Base-by-base conservation (phyloP, 2,329 filamentous ascomycete species). In the Sclerotinia sclerotiorum region DNA sequence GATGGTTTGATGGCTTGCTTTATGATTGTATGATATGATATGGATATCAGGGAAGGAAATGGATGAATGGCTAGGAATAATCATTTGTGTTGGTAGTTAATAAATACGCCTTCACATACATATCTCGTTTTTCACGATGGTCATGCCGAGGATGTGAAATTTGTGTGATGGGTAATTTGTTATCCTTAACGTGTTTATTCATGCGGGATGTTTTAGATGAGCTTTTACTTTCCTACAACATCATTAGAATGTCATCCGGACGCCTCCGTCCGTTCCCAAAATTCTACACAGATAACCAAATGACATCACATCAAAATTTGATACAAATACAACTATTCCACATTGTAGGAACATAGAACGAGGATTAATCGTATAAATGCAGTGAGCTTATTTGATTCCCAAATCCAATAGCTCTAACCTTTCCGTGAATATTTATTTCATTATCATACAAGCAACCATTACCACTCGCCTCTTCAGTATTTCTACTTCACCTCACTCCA, bases 401-500 rank as follows among this genome's bases (percentile, higher is more conserved):
- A 42, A 54, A 54, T 19, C 52, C 52, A 4, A 54, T 7, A 15
- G 15, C 19, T 17, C 27, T 13, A n/a, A 10, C 19, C 3, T 55
- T 35, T 2, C 19, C 19, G 8, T 13, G 7, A 55, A 35, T 21
- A 35, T 35, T 35, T 55, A 35, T 55, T n/a, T 35, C 19, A 54
- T 10, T n/a, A 35, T 49, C 21, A 49, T 49, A 62, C 58, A 62
- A n/a, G 44, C 58, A 62, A 32, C 29, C 58, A 62, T 62, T 49
- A 62, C 44, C 21, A n/a, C 15, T 21, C 46, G 0, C 7, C 17
- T 17, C 32, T 5, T 24, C 17, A 27, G 6, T 5, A 46, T 60
- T 5, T 19, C 39, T 29, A 13, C 19, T 27, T 17, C 32, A 3
- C 8, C 27, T 70, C 70, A 78, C 57, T 78, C 76, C 68, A 78